Percentiles rank a stretch among this genome's conserved stretches.
Evolutionary conservation across 139 green algal genomes (phyloP).

Genomic region (Deuterostichococcus epilithicus): DNA sequence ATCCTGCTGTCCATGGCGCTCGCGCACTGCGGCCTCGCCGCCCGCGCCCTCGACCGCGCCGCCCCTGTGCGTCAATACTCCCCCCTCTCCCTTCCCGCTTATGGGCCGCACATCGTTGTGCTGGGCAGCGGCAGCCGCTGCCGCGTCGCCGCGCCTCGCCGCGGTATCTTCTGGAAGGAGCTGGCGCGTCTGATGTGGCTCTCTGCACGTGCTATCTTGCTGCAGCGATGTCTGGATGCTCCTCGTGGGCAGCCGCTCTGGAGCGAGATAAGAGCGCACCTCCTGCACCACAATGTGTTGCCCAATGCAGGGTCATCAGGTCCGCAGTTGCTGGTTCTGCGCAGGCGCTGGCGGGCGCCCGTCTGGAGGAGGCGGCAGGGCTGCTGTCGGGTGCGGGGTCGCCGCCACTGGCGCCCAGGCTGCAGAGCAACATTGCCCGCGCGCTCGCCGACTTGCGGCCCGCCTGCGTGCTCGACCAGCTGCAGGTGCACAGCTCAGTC

Average conservation of each 20-base stretch:
- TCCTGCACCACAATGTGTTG: no score
- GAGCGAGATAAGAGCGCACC: no score
- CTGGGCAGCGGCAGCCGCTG: no score
- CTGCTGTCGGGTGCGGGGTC: slow-evolving; percentile 30
- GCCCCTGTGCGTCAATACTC: not conserved
- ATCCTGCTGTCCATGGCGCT: slow-evolving; percentile 54
- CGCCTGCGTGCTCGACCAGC: slow-evolving; percentile 39
- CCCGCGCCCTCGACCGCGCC: slow-evolving; percentile 18
- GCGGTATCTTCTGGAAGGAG: no score
- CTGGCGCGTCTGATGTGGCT: no score
- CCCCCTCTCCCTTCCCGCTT: no score
- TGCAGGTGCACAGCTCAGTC: slow-evolving; percentile 14
- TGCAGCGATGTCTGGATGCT: no score
- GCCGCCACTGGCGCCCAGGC: slow-evolving; percentile 32
- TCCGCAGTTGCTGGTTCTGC: not conserved
- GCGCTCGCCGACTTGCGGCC: slow-evolving; percentile 42
- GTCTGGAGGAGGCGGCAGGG: slow-evolving; percentile 54
- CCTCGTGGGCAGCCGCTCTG: no score
- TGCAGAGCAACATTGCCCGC: slow-evolving; percentile 43
- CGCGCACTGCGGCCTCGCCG: slow-evolving; percentile 51
- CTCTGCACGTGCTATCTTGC: no score
- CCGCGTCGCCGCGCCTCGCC: no score
- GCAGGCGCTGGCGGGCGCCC: slow-evolving; percentile 22
- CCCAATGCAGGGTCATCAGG: no score
- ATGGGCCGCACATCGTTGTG: not conserved